Base-by-base conservation (phyloP, 2,329 filamentous ascomycete genomes). In the Thyridium curvatum region DNA sequence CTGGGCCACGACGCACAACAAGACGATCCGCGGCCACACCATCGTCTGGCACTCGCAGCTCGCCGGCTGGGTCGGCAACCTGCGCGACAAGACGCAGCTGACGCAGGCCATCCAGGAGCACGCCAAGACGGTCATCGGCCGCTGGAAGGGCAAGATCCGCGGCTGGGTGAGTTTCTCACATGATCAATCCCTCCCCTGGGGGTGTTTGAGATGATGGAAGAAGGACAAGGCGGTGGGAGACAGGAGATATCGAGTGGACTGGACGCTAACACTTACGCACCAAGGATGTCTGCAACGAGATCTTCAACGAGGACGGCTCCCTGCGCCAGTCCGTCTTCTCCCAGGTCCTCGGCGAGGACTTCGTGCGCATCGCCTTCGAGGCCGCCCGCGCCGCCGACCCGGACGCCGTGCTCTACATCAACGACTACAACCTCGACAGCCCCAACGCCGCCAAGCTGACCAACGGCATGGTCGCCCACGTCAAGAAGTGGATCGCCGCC, bases 331-430 rank as follows among this genome's bases (percentile, higher is more conserved):
- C 69, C 9, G 78, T 85, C 49, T 87, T 84, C 65, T 82, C 68
- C 50, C 69, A 74, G 18, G 75, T 86, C 3, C 71, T 87, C 4
- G 82, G 83, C 33, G 81, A 86, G 61, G 72, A 74, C 56, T 86
- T 82, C 52, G 76, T 88, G 38, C 65, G 68, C 16, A 82, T 84
- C 50, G 83, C 83, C 29, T 88, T 87, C 63, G 68, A 74, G 38
- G 76, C 83, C 10, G 84, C 84, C 15, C 72, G 75, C 37, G 68
- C 68, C 8, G 82, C 79, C 12, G 84, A 87, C 55, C 80, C 83
- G 3, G 51, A 60, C 40, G 81, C 79, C 3, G 82, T 82, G 61
- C 68, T 88, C 30, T 89, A 85, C 66, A 84, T 87, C 63, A 89
- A 88, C 60, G 83, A 88, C 57, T 77, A 72, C 61, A 84, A 84